Conservation (phyloP, 805 yeast species). For the Schwanniomyces polymorphus region DNA sequence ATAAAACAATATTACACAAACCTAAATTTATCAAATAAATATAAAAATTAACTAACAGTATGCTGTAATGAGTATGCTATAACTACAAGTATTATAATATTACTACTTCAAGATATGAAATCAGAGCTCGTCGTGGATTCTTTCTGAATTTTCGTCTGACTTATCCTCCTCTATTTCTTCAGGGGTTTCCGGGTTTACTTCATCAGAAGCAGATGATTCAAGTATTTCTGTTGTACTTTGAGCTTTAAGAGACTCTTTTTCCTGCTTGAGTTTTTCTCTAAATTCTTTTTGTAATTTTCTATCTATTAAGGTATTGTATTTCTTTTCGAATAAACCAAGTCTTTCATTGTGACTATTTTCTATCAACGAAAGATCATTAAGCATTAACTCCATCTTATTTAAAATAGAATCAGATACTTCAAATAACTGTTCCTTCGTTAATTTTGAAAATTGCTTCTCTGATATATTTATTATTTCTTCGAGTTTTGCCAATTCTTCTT, state of each 20-base stretch:
- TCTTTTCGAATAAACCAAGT: constrained; percentile 22
- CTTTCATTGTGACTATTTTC: constrained; percentile 31
- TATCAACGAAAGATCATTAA: constrained; percentile 26
- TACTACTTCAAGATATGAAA: neutral
- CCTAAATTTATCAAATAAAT: neutral
- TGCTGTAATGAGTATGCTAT: neutral
- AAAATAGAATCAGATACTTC: constrained; percentile 23
- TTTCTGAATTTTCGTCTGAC: neutral
- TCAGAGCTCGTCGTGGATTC: constrained; percentile 10
- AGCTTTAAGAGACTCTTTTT: constrained; percentile 17
- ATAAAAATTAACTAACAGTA: neutral
- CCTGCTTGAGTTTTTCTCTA: constrained; percentile 31
- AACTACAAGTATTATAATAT: neutral
- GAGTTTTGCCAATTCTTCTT: constrained; percentile 25
- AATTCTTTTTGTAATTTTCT: constrained; percentile 33
- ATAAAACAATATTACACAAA: constrained; percentile 1
- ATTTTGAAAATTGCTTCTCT: constrained; percentile 17
- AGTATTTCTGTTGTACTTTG: constrained; percentile 5
- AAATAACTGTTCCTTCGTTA: constrained; percentile 24
- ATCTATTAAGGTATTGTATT: constrained; percentile 25
- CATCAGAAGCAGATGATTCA: neutral
- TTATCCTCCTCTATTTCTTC: neutral
- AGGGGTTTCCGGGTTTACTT: neutral
- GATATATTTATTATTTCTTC: constrained; percentile 20
- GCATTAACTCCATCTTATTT: constrained; percentile 26